Evolutionary conservation across 2,329 filamentous ascomycete species (phyloP), one percentile per base, ranked within the genome.

Genomic region (Fusarium citri): DNA sequence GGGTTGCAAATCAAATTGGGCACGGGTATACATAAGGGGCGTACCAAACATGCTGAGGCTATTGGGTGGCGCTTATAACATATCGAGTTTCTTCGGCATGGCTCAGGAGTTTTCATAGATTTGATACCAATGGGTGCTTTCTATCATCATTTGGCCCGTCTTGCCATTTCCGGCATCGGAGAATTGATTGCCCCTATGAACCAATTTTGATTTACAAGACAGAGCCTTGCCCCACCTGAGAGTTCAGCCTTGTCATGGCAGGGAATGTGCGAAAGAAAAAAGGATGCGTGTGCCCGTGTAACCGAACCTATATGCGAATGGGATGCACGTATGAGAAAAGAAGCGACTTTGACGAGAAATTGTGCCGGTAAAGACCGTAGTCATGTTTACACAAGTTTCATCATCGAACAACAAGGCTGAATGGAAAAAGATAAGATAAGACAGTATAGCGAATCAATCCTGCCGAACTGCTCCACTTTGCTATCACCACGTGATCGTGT

Each of bases 401-500:
- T 64, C 61, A 64, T 64, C 28, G 60, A 23, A 57, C 49, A 49
- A 64, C 61, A 64, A 64, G 61, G 61, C 61, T 64, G 59, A 64
- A 31, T 45, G 42, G 25, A 57, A 11, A 49, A 16, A 58, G 61
- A 64, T 68, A 66, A 71, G 64, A 58, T 54, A 67, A 49, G 53
- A 10, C 45, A 7, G 11, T n/a, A 14, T 7, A 26, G 25, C 64
- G 55, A 69, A 65, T 73, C 48, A 67, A 28, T 61, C 40, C 26
- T n/a, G 22, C 9, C 7, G 1, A 10, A 16, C 7, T 6, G 22
- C 46, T 26, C 60, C 60, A 66, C 62, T 50, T 16, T 34, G 22
- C 20, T 78, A 79, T 80, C 76, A 59, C 22, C 79, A 80, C 79
- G 79, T 80, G 73, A 76, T 72, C 70, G 54, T 72, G 69, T 74